Base-by-base conservation (phyloP, 768 basidiomycete genomes). In the Termitomyces sp. region DNA sequence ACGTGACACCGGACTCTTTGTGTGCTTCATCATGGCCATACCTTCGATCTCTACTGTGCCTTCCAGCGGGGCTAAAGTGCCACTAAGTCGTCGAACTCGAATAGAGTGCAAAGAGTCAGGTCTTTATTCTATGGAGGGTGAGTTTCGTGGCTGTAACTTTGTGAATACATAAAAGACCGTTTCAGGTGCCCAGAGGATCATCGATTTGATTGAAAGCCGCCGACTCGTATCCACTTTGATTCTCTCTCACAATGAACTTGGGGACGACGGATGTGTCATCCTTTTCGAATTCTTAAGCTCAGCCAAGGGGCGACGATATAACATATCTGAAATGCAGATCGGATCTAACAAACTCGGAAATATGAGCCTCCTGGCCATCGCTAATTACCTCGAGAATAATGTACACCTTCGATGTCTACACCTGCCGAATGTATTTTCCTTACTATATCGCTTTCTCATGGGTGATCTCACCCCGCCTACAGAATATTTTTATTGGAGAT, bases 271-370 rank as follows among this genome's bases (percentile, higher is more conserved):
- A 35, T 82, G 80, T 54, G 66, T 73, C 28, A 70, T 72, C 23
- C 69, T 88, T 9, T 83, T 86, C 64, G 67, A 68, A 17, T 87
- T 81, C 63, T 71, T 88, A 7, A 57, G 68, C 28, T 85, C 86
- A 11, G 65, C 71, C 5, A 66, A 70, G 17, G 84, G 82, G 19
- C 67, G 70, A 56, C 69, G 66, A 55, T 74, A 82, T 60, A 66
- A 64, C 47, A 75, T 88, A 54, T 68, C 70, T 1, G 80, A 85
- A 61, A 80, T 88, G 33, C 78, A 74, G 58, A 72, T 88, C 54
- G 85, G 84, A 51, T 73, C 75, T 3, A 86, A 84, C 57, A 65
- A 66, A 9, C 81, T 88, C 30, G 79, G 84, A 9, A 74, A 84
- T 62, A 65, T 66, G 37, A 84, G 84, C 5, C 74, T 88, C 5